Conservation (phyloP, 1,284 basidiomycete species). For the Leccinum colubrinum region DNA sequence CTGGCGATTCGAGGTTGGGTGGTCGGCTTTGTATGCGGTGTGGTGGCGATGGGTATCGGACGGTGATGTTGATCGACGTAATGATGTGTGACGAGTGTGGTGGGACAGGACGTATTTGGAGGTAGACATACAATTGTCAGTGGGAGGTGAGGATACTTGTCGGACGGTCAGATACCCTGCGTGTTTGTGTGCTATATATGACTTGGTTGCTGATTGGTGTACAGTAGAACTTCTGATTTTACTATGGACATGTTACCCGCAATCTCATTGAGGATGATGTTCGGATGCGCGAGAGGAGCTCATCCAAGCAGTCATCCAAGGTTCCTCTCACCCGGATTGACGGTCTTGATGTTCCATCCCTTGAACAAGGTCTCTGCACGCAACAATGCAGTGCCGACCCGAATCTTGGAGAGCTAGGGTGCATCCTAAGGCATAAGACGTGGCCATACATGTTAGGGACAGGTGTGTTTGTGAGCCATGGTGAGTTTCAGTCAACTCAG, state of each 20-base stretch:
- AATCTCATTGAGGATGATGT: constrained; percentile 4
- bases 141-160: not conserved
- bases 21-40: constrained; percentile 66
- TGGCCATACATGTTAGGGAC: too few relatives aligned
- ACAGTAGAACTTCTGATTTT: not conserved
- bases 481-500: not conserved
- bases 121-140: constrained; percentile 3
- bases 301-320: constrained; percentile 22
- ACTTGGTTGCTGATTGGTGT: not conserved
- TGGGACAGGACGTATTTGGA: constrained; percentile 59
- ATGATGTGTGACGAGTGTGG: constrained; percentile 48
- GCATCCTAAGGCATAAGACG: too few relatives aligned
- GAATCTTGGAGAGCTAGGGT: too few relatives aligned
- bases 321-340: not conserved
- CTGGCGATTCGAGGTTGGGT: constrained; percentile 72
- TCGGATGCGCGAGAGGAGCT: constrained; percentile 13
- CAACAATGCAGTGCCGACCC: too few relatives aligned
- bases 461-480: not conserved
- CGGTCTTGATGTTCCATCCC: too few relatives aligned
- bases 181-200: constrained; percentile 1
- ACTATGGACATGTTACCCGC: not conserved
- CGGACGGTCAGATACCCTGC: constrained; percentile 7
- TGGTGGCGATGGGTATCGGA: constrained; percentile 52
- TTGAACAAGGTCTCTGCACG: too few relatives aligned
- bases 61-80: constrained; percentile 56